These are phyloP conservation scores for Tolypocladium nubicola DNA, from an alignment of 2,329 filamentous ascomycete genomes.

Conservation along the genomic window DNA sequence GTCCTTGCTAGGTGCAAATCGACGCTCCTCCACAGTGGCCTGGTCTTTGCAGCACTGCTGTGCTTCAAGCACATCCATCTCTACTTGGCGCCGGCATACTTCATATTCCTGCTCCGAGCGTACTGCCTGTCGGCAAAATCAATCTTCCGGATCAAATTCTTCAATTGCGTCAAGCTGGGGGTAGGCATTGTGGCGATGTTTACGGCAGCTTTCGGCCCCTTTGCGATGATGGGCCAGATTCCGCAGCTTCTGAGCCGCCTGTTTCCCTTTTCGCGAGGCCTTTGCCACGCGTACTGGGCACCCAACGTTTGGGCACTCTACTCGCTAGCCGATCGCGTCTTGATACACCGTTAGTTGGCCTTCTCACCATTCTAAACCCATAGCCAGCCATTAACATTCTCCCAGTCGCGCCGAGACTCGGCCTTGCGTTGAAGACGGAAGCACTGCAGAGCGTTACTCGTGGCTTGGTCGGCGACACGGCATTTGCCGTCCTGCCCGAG, in stretches of 20 bases:
- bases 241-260: constrained; percentile 73
- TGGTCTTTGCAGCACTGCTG: constrained; percentile 73
- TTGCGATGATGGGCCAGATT: constrained; percentile 70
- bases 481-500: constrained; percentile 87
- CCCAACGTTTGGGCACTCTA: constrained; percentile 97
- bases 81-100: constrained; percentile 91
- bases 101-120: constrained; percentile 78
- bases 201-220: constrained; percentile 79
- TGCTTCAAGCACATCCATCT: constrained; percentile 98
- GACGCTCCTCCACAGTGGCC: constrained; percentile 65
- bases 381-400: not conserved
- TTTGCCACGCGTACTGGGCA: constrained; percentile 98
- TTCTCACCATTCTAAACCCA: not conserved
- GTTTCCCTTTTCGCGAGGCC: constrained; percentile 86
- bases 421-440: constrained; percentile 59
- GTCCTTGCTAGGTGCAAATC: constrained; percentile 68
- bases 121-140: constrained; percentile 79
- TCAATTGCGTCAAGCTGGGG: constrained; percentile 78
- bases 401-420: constrained; percentile 69
- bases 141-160: constrained; percentile 63
- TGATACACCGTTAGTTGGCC: constrained; percentile 63
- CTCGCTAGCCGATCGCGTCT: constrained; percentile 73
- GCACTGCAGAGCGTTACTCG: constrained; percentile 85
- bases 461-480: constrained; percentile 84
- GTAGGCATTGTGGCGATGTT: constrained; percentile 61